Conservation (phyloP, 352 stramenopile species). For the Phytophthora vignae region DNA sequence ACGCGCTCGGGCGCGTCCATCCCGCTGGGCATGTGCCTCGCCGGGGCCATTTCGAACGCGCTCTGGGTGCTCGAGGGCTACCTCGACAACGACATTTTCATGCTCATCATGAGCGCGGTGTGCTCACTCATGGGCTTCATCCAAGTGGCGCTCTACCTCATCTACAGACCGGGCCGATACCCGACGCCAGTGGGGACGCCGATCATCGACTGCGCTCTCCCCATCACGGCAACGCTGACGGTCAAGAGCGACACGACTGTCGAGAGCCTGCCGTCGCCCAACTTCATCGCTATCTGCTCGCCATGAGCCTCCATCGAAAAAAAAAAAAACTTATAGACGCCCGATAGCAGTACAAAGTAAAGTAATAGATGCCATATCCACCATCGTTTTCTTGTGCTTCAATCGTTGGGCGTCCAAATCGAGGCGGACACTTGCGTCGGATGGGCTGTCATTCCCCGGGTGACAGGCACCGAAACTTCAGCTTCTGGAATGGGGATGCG, state of each 20-base stretch:
- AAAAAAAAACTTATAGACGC: conserved; percentile 7
- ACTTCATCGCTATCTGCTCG: conserved; percentile 25
- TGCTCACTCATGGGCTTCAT: conserved; percentile 28
- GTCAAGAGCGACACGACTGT: conserved; percentile 26
- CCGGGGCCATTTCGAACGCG: conserved; percentile 35
- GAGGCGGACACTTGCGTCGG: conserved; percentile 7
- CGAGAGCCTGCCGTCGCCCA: conserved; percentile 27
- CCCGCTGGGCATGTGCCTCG: conserved; percentile 43
- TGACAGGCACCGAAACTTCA: not conserved
- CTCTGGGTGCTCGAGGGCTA: conserved; percentile 44
- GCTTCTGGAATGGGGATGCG: conserved; percentile 5
- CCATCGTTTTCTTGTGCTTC: not conserved
- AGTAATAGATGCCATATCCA: conserved; percentile 5
- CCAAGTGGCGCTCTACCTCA: conserved; percentile 35
- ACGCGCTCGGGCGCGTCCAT: conserved; percentile 40
- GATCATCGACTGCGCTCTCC: conserved; percentile 20
- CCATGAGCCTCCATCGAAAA: conserved; percentile 10
- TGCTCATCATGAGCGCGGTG: conserved; percentile 22
- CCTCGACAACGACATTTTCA: conserved; percentile 36
- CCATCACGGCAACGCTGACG: conserved; percentile 6
- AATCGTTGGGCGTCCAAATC: conserved; percentile 16
- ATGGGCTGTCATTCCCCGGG: not conserved
- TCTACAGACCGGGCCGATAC: conserved; percentile 33
- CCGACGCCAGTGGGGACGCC: not conserved
- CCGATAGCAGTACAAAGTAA: not conserved